Base-by-base conservation (phyloP, 345 rosid species). In the Acer saccharum region DNA sequence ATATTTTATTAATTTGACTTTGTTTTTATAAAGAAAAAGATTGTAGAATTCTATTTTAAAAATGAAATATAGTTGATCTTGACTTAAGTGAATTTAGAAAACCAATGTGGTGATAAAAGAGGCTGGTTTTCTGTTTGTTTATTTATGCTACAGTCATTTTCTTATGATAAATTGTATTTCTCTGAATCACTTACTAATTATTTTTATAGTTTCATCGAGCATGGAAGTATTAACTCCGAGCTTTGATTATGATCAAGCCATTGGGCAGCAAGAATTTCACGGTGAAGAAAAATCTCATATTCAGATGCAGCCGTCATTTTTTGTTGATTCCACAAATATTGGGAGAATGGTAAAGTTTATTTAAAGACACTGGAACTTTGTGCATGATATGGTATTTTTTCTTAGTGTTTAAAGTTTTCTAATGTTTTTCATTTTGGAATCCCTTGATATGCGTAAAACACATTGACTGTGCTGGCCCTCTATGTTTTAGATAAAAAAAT, bases 281-380 rank as follows among this genome's bases (percentile, higher is more conserved):
- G 73, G 43, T 77, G 84, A 83, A 63, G 81, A 75, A 66, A 76
- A 70, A 68, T 63, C 78, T 74, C 78, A 72, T 58, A 70, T 77
- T 79, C 80, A 71, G 83, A 67, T 67, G 55, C 84, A 72, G 39
- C 50, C 82, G 60, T 73, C 78, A 41, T 29, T 11, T 72, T 67
- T 78, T 68, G 16, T 77, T 12, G 83, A 83, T 81, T 80, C 86
- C 46, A 46, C 76, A 44, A 35, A 69, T 21, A 54, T 74, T 55
- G 79, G 48, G 64, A 78, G 78, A 75, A 75, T 76, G 81, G 88
- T 83, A 74, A 75, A 79, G 20, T 73, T 75, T 64, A 4, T 65
- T 67, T 75, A n/a, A n/a, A 46, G 70, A 67, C 23, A 16, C 27
- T 20, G 72, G 55, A 55, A 52, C 39, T 65, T 75, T 62, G 68